Evolutionary conservation across 2,329 filamentous ascomycete species (phyloP).

Genomic region (Diaporthe sp.): DNA sequence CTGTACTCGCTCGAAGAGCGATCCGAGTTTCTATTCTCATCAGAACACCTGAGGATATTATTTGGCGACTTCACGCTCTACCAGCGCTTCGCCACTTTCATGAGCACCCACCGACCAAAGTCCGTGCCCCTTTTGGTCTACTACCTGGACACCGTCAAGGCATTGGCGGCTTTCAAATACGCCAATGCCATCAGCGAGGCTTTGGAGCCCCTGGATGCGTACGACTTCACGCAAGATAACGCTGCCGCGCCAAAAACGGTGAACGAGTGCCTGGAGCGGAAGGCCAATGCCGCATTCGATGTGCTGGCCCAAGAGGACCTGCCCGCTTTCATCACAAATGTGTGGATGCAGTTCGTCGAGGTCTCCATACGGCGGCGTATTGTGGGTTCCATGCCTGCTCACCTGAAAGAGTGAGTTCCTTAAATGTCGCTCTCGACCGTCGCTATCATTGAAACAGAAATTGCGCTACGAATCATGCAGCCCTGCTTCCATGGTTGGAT

Average conservation of each 20-base stretch:
- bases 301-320: slow-evolving; percentile 76
- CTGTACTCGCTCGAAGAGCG: slow-evolving; percentile 69
- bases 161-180: slow-evolving; percentile 78
- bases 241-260: slow-evolving; percentile 62
- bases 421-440: not conserved
- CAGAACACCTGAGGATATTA: slow-evolving; percentile 74
- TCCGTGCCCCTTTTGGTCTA: slow-evolving; percentile 78
- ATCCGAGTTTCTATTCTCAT: slow-evolving; percentile 76
- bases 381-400: slow-evolving; percentile 75
- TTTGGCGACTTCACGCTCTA: slow-evolving; percentile 75
- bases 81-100: slow-evolving; percentile 76
- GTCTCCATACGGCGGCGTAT: slow-evolving; percentile 79
- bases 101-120: slow-evolving; percentile 70
- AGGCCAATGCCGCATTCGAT: slow-evolving; percentile 74
- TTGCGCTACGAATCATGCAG: not conserved
- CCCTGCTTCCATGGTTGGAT: not conserved
- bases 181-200: slow-evolving; percentile 77
- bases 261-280: slow-evolving; percentile 73
- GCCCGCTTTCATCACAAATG: slow-evolving; percentile 78
- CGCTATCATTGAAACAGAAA: too few relatives aligned
- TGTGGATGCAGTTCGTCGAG: slow-evolving; percentile 78
- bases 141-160: slow-evolving; percentile 80
- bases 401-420: slow-evolving; percentile 65
- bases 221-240: slow-evolving; percentile 67
- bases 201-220: slow-evolving; percentile 67